Base-by-base conservation (phyloP, 1,284 basidiomycete genomes). In the Mixia osmundae region DNA sequence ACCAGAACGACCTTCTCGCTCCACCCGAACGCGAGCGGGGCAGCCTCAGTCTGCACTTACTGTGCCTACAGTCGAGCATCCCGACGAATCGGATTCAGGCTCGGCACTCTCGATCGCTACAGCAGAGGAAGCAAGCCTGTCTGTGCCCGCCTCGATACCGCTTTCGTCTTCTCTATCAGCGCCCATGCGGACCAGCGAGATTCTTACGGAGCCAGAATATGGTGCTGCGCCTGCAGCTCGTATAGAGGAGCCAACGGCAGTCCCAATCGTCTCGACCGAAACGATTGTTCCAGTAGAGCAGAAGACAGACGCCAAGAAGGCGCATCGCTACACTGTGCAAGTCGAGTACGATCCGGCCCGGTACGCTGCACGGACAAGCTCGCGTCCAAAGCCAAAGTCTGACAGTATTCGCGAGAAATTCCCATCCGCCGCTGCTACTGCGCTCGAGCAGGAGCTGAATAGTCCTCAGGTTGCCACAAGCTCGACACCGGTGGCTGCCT, bases 271-370 rank as follows among this genome's bases (percentile, higher is more conserved):
- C n/a, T n/a, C n/a, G 28, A 30, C 20, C 28, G 28, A n/a, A 30
- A 30, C 9, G 16, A 20, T 19, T 12, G 18, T 19, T 20, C 31
- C 18, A 33, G 31, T 10, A 11, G 14, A 33, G 31, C 14, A 5
- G 16, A 15, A 33, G 19, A 21, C 9, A 14, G 14, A 29, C 6
- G 12, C 27, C 27, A 7, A 29, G 8, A 53, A 36, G 37, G 51
- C 35, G 36, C 68, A 72, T 54, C 59, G 74, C 11, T 80, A 89
- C 57, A 89, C 83, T 2, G 79, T 89, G 27, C 82, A 91, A 55
- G 73, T 91, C 38, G 83, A 89, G 54, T 85, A 85, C 47, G 72
- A 73, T 28, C 63, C 65, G 27, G 34, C n/a, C n/a, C n/a, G n/a
- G n/a, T n/a, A n/a, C n/a, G n/a, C n/a, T n/a, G n/a, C n/a, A n/a